A percentile compares a stretch with the other conserved stretches of the same genome.
phyloP scores from a whole-genome alignment of 2,329 filamentous ascomycete genomes.

The Chaetomium sp. region DNA sequence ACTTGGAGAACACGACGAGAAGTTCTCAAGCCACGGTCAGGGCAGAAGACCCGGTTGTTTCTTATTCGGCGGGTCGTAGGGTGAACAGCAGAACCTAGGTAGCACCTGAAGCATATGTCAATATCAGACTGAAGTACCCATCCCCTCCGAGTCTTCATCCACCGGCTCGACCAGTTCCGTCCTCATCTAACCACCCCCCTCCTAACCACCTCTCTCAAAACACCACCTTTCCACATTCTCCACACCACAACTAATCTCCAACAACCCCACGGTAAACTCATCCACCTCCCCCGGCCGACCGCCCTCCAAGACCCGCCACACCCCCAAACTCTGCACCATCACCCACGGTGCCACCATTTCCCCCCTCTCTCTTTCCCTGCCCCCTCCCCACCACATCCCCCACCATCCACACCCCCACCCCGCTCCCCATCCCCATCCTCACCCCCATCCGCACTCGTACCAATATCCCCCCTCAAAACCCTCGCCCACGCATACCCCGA shows the following conservation, averaged over 20 bases:
- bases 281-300: constrained; percentile 3
- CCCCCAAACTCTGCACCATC: constrained; percentile 4
- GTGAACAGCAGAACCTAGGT: no score
- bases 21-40: no score
- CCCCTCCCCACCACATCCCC: neutral
- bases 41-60: no score
- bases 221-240: constrained; percentile 6
- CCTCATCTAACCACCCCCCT: neutral
- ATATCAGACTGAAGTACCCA: no score
- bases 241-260: constrained; percentile 1
- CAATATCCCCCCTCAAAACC: no score
- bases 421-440: neutral
- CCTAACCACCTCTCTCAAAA: constrained; percentile 1
- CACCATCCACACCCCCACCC: neutral
- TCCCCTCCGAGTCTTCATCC: no score
- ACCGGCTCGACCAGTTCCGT: no score
- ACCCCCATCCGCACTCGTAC: no score
- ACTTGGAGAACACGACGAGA: no score
- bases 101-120: no score
- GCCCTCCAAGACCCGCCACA: neutral
- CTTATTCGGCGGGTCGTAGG: no score
- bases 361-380: neutral
- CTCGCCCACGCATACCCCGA: neutral
- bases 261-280: constrained; percentile 5
- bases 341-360: neutral